These are phyloP conservation scores for Alloteropsis semialata DNA, from an alignment of 176 grass and related monocot genomes.

Conservation along the genomic window DNA sequence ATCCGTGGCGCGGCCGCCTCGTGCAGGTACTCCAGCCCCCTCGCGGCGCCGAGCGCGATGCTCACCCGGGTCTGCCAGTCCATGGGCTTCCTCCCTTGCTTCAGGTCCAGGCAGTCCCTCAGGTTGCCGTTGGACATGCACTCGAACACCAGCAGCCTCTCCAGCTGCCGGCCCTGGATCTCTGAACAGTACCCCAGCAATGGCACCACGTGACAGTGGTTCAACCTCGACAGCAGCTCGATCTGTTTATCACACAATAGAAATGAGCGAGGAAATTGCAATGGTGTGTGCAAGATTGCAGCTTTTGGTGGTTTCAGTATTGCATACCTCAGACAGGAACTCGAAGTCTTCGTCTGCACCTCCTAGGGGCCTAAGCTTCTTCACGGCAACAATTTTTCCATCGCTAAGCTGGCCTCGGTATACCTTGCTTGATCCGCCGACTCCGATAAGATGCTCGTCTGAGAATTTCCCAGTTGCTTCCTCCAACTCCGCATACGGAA, in stretches of 20 bases:
- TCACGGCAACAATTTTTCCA: constrained; percentile 72
- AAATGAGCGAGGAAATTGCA: background rate
- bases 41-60: constrained; percentile 75
- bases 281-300: background rate
- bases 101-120: constrained; percentile 82
- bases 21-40: constrained; percentile 90
- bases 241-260: constrained; percentile 38
- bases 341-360: constrained; percentile 65
- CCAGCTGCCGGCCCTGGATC: constrained; percentile 69
- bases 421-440: constrained; percentile 82
- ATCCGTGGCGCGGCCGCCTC: constrained; percentile 93
- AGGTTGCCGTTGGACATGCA: constrained; percentile 87
- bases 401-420: constrained; percentile 73
- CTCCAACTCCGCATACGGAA: constrained; percentile 72
- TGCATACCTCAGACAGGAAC: constrained; percentile 69
- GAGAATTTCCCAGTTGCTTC: constrained; percentile 76
- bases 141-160: constrained; percentile 86
- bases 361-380: constrained; percentile 77
- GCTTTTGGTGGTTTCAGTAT: background rate
- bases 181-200: constrained; percentile 92
- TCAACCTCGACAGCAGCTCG: constrained; percentile 86
- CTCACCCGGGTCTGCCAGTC: constrained; percentile 80
- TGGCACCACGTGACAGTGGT: constrained; percentile 92
- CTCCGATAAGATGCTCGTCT: constrained; percentile 60
- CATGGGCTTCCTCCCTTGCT: constrained; percentile 60